Conservation (phyloP, 495 filamentous ascomycete genomes). For the Pyrenula massariospora region DNA sequence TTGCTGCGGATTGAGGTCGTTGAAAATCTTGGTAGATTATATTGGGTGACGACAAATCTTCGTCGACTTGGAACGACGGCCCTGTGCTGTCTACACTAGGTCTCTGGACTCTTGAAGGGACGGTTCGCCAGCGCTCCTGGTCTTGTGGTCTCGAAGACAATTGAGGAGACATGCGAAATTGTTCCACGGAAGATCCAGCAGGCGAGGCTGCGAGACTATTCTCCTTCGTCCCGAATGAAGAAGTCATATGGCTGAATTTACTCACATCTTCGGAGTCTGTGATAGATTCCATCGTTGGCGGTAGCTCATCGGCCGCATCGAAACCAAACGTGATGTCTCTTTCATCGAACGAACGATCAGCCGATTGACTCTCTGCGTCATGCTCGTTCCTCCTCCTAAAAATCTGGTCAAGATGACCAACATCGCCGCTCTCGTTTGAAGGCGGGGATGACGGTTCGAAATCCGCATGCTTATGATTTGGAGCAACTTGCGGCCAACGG, state of each 20-base stretch:
- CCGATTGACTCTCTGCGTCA: not conserved
- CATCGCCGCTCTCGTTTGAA: not conserved
- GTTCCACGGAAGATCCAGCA: not conserved
- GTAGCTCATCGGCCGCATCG: not conserved
- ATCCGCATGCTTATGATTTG: not conserved
- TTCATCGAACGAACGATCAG: not conserved
- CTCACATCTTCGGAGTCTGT: not conserved
- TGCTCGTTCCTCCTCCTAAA: not conserved
- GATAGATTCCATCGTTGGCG: not conserved
- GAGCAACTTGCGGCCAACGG: not conserved
- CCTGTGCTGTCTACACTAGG: not conserved
- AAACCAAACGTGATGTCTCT: not conserved
- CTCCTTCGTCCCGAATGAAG: not conserved
- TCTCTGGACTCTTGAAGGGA: not conserved
- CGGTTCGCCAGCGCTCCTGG: not conserved
- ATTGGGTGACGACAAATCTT: not conserved
- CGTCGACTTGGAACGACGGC: not conserved
- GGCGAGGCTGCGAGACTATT: not conserved
- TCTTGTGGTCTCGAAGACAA: not conserved
- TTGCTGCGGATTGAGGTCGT: not conserved
- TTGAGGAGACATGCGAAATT: not conserved
- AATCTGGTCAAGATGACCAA: not conserved
- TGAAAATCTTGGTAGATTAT: not conserved
- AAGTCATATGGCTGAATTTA: not conserved
- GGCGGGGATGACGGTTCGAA: not conserved